Evolutionary conservation across 1,284 basidiomycete species (phyloP), one percentile per base, ranked within the genome.

Genomic region (Schizophyllum commune): DNA sequence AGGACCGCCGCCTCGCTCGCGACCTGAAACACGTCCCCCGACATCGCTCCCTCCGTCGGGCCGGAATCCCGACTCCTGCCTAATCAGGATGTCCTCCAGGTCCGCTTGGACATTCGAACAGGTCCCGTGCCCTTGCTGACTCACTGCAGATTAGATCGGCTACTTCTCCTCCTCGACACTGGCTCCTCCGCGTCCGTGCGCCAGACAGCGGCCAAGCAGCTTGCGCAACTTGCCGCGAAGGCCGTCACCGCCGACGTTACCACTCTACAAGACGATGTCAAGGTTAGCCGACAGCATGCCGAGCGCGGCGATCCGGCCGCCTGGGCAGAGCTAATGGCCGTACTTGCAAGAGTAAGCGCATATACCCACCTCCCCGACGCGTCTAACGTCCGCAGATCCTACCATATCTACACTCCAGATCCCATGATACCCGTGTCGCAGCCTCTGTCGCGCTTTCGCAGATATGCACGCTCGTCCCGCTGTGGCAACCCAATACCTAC

Each of bases 171-270:
- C 57, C 85, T 96, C 69, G 94, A 96, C 74, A 92, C 92, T 55
- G 95, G 94, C 57, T 94, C 94, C 32, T 92, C 92, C 2, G 77
- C 83, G 57, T 89, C 91, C 57, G 89, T 96, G 63, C 84, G 93
- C 70, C 86, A 86, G 64, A 95, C 94, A 17, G 94, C 95, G 3
- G 94, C 94, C 8, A 93, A 92, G 70, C 95, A 97, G 73, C 83
- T 97, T 54, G 95, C 93, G 1, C 91, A 95, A 68, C 82, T 96
- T 61, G 94, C 94, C 2, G 89, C 84, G 20, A 88, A 91, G 73
- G 87, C 86, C 68, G 84, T 94, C 65, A 84, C 87, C 68, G 84
- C 83, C 66, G 92, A 95, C 77, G 91, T 92, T 59, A 82, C 88
- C 33, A 55, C 27, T 15, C 13, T 21, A 21, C 20, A 55, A 21